phyloP scores from a whole-genome alignment of 192 early-diverging fungal genomes.

The Fimicolochytrium jonesii region DNA sequence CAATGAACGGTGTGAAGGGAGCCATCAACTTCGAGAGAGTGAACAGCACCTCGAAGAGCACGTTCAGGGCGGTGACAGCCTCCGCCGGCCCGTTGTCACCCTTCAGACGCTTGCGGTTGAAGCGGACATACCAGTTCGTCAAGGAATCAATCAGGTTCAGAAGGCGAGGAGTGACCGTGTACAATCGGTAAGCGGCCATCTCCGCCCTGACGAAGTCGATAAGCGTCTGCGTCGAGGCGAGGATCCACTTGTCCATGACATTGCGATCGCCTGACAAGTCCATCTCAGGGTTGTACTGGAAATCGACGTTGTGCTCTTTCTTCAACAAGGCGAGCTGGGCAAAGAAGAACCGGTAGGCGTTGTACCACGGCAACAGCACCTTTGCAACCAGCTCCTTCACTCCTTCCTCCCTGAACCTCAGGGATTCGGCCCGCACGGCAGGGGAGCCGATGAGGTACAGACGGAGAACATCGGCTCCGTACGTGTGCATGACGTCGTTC shows the following conservation, averaged over 20 bases:
- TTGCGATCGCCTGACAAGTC: constrained; percentile 67
- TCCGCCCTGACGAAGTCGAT: constrained; percentile 90
- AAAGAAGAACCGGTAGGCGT: constrained; percentile 94
- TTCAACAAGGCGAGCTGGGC: constrained; percentile 85
- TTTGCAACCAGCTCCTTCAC: constrained; percentile 92
- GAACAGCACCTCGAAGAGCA: constrained; percentile 92
- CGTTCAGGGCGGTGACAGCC: constrained; percentile 80
- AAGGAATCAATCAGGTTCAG: constrained; percentile 86
- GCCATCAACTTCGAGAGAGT: constrained; percentile 89
- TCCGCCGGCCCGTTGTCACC: constrained; percentile 90
- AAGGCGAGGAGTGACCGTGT: constrained; percentile 94
- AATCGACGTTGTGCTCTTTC: constrained; percentile 76
- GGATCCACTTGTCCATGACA: constrained; percentile 98
- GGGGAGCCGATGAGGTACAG: constrained; percentile 97
- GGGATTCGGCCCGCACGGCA: constrained; percentile 90
- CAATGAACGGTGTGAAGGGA: constrained; percentile 95
- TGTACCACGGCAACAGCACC: constrained; percentile 98
- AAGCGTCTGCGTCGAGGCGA: constrained; percentile 90
- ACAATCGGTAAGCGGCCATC: constrained; percentile 93
- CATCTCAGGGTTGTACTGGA: constrained; percentile 67
- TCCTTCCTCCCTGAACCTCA: constrained; percentile 95
- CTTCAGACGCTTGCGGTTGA: constrained; percentile 96
- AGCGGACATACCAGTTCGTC: constrained; percentile 99
- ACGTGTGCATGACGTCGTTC: constrained; percentile 69
- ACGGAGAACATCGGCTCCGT: constrained; percentile 90